These are phyloP conservation scores for Penicillium hordei DNA, from an alignment of 2,329 filamentous ascomycete genomes.

Conservation along the genomic window DNA sequence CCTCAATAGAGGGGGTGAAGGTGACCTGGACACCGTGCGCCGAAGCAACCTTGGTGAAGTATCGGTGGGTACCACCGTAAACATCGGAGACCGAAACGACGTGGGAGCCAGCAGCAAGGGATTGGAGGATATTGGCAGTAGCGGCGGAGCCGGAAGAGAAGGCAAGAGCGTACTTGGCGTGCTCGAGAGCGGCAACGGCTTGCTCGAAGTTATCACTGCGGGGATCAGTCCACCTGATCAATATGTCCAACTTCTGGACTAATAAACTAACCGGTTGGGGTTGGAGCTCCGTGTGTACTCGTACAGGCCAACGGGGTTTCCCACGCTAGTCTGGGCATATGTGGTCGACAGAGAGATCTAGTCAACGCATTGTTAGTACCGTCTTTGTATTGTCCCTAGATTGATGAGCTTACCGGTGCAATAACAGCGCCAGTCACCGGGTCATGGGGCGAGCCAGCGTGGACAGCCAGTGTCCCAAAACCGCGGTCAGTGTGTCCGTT, in stretches of 20 bases:
- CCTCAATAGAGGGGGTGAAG: constrained; percentile 88
- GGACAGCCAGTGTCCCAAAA: constrained; percentile 92
- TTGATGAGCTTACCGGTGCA: constrained; percentile 60
- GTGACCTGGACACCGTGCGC: constrained; percentile 93
- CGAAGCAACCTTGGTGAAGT: constrained; percentile 96
- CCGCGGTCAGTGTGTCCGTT: constrained; percentile 60
- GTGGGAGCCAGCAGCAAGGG: constrained; percentile 84
- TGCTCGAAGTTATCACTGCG: constrained; percentile 82
- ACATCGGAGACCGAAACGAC: constrained; percentile 96
- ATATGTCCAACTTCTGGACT: background rate
- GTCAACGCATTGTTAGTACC: constrained; percentile 9
- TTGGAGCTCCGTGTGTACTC: constrained; percentile 95
- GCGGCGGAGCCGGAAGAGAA: constrained; percentile 94
- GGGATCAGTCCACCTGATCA: constrained; percentile 7
- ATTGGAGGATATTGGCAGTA: constrained; percentile 90
- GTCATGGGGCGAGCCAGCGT: constrained; percentile 89
- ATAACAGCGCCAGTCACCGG: constrained; percentile 92
- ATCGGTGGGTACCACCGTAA: constrained; percentile 95
- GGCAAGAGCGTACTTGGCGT: constrained; percentile 87
- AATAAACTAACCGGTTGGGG: constrained; percentile 67
- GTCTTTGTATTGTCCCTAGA: constrained; percentile 1
- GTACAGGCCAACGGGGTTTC: constrained; percentile 81
- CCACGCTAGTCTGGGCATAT: constrained; percentile 86
- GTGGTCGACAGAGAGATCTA: constrained; percentile 93
- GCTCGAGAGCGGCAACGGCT: constrained; percentile 87